Evolutionary conservation across 2,329 filamentous ascomycete genomes (phyloP), one percentile per base, ranked within the genome.

Genomic region (Penicillium concentricum): DNA sequence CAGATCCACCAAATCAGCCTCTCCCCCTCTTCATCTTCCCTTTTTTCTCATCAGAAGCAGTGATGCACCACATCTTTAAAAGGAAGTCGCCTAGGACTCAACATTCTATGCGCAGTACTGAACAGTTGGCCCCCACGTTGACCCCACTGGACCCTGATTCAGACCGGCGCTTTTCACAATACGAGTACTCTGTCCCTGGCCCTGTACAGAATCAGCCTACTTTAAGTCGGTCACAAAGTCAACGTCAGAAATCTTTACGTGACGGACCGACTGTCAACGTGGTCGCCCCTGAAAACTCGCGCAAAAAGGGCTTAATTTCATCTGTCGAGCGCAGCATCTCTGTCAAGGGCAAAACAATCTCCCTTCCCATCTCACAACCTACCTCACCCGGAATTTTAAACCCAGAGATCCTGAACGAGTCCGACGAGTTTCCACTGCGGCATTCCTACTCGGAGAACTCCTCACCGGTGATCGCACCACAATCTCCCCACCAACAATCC

Each of bases 251-350:
- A 38, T 48, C 47, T 26, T 57, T 54, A 13, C 63, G 55, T 54
- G 62, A 62, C 49, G 57, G 59, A 53, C 53, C 59, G 44, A 56
- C 61, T 20, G 58, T 66, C 57, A 65, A 65, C 62, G 59, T 64
- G 56, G 66, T 68, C 57, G 45, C 61, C 54, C 60, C 63, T 50
- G 61, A 65, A 37, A 64, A 71, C 43, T 62, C 66, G 61, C 60
- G 39, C 54, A 65, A 51, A 62, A 67, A 54, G 52, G 64, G 52
- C 58, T 55, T 58, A 39, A 60, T 64, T 34, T 56, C 67, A 8
- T 64, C 67, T 20, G 47, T 71, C 39, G 69, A 69, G 41, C 70
- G 69, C 45, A 68, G 61, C 46, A 52, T 64, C 15, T 71, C 69
- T 34, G 51, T 71, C 38, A 72, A 65, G 54, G 57, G 51, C 34